Conservation (phyloP, 805 yeast species). For the Barnettozyma wickerhamii region DNA sequence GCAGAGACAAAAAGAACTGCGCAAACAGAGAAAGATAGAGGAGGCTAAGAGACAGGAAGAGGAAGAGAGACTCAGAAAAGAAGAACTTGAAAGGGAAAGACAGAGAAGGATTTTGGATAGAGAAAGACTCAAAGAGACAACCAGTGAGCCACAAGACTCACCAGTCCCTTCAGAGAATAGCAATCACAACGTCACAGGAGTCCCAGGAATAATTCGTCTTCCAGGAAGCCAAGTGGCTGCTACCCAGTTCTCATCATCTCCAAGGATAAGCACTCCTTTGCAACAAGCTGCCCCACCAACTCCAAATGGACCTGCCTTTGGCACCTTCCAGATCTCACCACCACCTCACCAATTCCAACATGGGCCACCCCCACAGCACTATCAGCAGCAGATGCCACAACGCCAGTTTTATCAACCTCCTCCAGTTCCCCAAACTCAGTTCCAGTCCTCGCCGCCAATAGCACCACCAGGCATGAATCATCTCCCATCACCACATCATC, state of each 20-base stretch:
- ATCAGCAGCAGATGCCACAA: background rate
- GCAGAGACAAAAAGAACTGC: conserved; percentile 20
- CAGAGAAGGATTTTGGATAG: conserved; percentile 22
- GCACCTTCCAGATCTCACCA: conserved; percentile 4
- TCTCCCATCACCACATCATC: conserved; percentile 1
- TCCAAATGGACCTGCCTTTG: conserved; percentile 1
- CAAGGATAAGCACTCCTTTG: too few relatives aligned
- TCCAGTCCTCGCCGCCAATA: conserved; percentile 7
- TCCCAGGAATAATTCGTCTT: background rate
- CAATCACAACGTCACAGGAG: background rate
- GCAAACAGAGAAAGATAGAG: conserved; percentile 16
- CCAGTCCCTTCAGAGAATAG: background rate
- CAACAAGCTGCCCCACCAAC: background rate
- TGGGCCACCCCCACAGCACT: background rate
- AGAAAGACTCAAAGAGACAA: conserved; percentile 15
- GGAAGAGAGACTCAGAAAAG: conserved; percentile 17
- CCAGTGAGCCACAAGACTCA: background rate
- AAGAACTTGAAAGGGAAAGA: conserved; percentile 21
- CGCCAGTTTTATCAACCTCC: background rate
- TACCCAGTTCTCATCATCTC: background rate
- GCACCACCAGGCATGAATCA: background rate
- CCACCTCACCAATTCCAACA: background rate
- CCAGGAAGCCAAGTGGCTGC: background rate
- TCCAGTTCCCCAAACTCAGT: conserved; percentile 1
- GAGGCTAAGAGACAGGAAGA: conserved; percentile 15